Evolutionary conservation across 306 rosid genomes (phyloP).

Genomic region (Hippophae tibetana): DNA sequence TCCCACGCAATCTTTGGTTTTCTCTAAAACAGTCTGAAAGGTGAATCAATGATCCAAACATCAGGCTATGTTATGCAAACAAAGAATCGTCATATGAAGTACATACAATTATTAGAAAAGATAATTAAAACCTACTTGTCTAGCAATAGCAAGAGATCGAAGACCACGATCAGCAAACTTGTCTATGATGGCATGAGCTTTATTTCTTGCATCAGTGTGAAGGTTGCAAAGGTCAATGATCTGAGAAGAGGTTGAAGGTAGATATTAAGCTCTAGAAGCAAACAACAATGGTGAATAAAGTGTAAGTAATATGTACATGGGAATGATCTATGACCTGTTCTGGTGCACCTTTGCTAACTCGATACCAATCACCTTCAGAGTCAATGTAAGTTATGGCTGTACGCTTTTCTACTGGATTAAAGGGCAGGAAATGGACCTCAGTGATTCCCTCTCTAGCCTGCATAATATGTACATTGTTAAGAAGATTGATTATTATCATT

Average conservation of each 20-base stretch:
- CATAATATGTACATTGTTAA: neutral
- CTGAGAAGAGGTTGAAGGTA: conserved; percentile 22
- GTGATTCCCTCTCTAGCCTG: conserved; percentile 75
- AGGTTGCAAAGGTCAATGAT: conserved; percentile 74
- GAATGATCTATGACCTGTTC: conserved; percentile 49
- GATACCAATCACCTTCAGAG: conserved; percentile 51
- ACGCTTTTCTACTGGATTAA: conserved; percentile 89
- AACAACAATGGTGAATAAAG: neutral
- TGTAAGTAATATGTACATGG: too few relatives aligned
- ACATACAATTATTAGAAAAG: neutral
- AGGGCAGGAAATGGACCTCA: conserved; percentile 83
- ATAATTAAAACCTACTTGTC: conserved; percentile 36
- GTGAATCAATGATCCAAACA: neutral
- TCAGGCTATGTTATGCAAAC: neutral
- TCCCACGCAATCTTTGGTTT: conserved; percentile 62
- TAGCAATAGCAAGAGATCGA: conserved; percentile 62
- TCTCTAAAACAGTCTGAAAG: conserved; percentile 55
- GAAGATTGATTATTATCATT: neutral
- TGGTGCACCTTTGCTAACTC: conserved; percentile 93
- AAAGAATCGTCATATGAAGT: neutral
- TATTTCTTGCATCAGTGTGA: conserved; percentile 42
- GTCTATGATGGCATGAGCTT: conserved; percentile 61
- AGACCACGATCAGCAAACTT: conserved; percentile 91
- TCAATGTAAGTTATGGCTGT: conserved; percentile 85
- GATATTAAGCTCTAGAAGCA: neutral